A percentile compares a stretch with the other conserved stretches of the same genome.
Conservation (phyloP, 2,329 filamentous ascomycete species). For the Colletotrichum salicis region DNA sequence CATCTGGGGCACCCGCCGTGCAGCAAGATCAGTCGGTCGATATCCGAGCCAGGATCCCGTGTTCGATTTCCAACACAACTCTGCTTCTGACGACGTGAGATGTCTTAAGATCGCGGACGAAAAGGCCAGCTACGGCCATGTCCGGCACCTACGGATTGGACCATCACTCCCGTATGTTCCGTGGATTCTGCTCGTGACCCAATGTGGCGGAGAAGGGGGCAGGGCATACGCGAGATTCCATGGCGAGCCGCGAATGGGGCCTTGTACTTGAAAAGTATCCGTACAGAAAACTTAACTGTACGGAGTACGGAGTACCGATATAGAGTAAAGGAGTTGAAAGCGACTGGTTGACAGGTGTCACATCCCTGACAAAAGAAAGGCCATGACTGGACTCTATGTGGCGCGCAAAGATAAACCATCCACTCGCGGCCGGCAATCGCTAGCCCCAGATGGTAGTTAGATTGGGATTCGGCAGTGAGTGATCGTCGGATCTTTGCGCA, state of each 20-base stretch:
- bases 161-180: not conserved
- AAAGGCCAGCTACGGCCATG: not conserved
- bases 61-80: conserved; percentile 17
- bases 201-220: not conserved
- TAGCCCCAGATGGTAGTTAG: conserved; percentile 15
- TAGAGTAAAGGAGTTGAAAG: not conserved
- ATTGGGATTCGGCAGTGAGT: conserved; percentile 23
- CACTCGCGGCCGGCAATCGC: conserved; percentile 22
- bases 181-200: not conserved
- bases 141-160: not conserved
- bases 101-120: conserved; percentile 8
- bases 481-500: conserved; percentile 10
- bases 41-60: conserved; percentile 28
- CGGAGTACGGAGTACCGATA: not conserved
- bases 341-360: conserved; percentile 14
- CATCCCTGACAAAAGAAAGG: conserved; percentile 7
- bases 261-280: not conserved
- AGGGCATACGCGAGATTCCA: not conserved
- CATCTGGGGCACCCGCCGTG: conserved; percentile 13
- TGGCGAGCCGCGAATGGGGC: not conserved
- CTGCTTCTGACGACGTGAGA: conserved; percentile 18
- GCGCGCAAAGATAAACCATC: conserved; percentile 4
- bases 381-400: conserved; percentile 10
- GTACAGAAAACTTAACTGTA: not conserved
- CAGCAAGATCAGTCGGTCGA: conserved; percentile 1